Conservation (phyloP, 2,329 filamentous ascomycete species). For the Huntiella bhutanensis region DNA sequence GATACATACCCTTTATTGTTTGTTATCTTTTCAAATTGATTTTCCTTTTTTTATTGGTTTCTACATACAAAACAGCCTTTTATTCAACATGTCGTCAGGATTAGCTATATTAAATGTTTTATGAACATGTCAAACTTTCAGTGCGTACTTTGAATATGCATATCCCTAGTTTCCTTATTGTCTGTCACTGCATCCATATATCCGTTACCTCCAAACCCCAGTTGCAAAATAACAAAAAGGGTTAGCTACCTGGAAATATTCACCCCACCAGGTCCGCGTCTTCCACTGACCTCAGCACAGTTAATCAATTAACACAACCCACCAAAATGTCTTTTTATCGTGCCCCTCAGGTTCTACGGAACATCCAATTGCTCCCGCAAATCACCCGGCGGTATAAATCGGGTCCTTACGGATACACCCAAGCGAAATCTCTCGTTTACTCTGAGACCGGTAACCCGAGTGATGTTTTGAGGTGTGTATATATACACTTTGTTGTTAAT, state of each 20-base stretch:
- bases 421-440: conserved; percentile 67
- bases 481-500: not conserved
- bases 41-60: not conserved
- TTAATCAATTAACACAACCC: conserved; percentile 10
- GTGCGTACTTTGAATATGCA: conserved; percentile 1
- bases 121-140: too few relatives aligned
- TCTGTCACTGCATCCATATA: conserved; percentile 2
- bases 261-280: not conserved
- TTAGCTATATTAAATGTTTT: too few relatives aligned
- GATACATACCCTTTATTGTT: not conserved
- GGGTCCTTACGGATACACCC: conserved; percentile 60
- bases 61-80: not conserved
- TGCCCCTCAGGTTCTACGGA: not conserved
- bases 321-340: not conserved
- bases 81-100: too few relatives aligned
- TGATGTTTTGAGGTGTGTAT: conserved; percentile 42
- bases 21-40: not conserved
- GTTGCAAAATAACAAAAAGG: not conserved
- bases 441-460: conserved; percentile 55
- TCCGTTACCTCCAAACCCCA: not conserved
- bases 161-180: conserved; percentile 11
- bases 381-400: conserved; percentile 29
- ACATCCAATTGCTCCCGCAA: conserved; percentile 4
- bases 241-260: not conserved
- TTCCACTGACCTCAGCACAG: conserved; percentile 1